Evolutionary conservation across 768 basidiomycete genomes (phyloP), one percentile per base, ranked within the genome.

Genomic region (Tylopilus sp.): DNA sequence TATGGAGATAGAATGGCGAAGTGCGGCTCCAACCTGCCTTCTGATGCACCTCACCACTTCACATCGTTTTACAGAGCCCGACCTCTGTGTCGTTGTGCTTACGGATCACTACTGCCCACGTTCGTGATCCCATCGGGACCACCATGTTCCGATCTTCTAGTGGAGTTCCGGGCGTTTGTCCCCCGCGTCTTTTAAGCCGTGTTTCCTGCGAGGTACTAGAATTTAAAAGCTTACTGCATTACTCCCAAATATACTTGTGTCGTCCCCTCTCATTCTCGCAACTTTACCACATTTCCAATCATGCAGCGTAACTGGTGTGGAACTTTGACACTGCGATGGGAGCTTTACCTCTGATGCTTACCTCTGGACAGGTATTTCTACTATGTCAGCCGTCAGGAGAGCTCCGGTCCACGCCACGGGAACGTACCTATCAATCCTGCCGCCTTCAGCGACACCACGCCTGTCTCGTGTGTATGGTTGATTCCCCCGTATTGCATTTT

Each of bases 221-320:
- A 13, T 33, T 55, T 63, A 63, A 64, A 37, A 56, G 9, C 10
- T 41, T 10, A n/a, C 12, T 37, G 17, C 6, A 46, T 24, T 10
- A 6, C 21, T 26, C 38, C 41, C 52, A 46, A 43, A 3, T 31
- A 41, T 43, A 2, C 38, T 16, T 30, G 34, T 24, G 1, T 24
- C 24, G 12, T 21, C 16, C 10, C 11, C 21, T 6, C 36, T 19
- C 26, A 42, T 12, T 41, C n/a, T 50, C 13, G 2, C 26, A 7
- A 26, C 17, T 14, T n/a, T 30, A 33, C 30, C 29, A 6, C 25
- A 21, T 36, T 45, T 47, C 14, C 3, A 34, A 54, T 8, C 1
- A 67, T 64, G 60, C 56, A 49, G 43, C 29, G 40, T 22, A 28
- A 30, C 3, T 6, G 31, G 65, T 64, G 42, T 13, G 54, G n/a